Conservation (phyloP, 192 early-diverging fungal species). For the Coemansia sp. region DNA sequence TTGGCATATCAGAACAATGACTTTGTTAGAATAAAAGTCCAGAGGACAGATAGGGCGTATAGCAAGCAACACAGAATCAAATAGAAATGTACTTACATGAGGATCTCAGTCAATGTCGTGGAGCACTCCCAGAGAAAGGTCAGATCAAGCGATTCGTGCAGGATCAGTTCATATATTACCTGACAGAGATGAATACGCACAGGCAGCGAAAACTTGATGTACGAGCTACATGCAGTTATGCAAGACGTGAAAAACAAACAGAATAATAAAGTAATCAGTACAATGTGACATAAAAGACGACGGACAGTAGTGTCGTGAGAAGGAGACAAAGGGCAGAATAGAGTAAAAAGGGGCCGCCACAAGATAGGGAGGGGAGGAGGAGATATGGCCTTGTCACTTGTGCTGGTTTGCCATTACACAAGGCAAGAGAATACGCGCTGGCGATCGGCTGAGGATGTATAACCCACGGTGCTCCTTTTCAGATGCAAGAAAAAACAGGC, state of each 20-base stretch:
- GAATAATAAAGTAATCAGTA: background rate
- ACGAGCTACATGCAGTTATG: conserved; percentile 41
- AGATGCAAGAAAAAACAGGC: background rate
- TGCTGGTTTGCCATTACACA: background rate
- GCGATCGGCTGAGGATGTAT: no score
- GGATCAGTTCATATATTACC: conserved; percentile 66
- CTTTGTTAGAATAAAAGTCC: no score
- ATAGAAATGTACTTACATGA: conserved; percentile 59
- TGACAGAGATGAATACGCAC: conserved; percentile 35
- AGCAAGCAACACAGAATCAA: background rate
- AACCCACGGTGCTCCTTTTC: background rate
- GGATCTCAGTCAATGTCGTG: conserved; percentile 59
- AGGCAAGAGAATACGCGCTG: background rate
- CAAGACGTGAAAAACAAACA: background rate
- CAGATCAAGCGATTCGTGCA: conserved; percentile 68
- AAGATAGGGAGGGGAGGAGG: no score
- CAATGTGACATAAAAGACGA: background rate
- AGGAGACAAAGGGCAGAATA: background rate
- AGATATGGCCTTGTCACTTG: background rate
- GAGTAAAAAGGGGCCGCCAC: background rate
- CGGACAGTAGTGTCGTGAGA: conserved; percentile 4
- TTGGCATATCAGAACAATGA: background rate
- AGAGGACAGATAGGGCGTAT: background rate
- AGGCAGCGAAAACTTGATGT: conserved; percentile 23
- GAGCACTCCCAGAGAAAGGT: conserved; percentile 66